A percentile compares a stretch with the other conserved stretches of the same genome.
These are phyloP conservation scores for Mycocentrospora acerina DNA, from an alignment of 2,329 filamentous ascomycete genomes.

Conservation along the genomic window DNA sequence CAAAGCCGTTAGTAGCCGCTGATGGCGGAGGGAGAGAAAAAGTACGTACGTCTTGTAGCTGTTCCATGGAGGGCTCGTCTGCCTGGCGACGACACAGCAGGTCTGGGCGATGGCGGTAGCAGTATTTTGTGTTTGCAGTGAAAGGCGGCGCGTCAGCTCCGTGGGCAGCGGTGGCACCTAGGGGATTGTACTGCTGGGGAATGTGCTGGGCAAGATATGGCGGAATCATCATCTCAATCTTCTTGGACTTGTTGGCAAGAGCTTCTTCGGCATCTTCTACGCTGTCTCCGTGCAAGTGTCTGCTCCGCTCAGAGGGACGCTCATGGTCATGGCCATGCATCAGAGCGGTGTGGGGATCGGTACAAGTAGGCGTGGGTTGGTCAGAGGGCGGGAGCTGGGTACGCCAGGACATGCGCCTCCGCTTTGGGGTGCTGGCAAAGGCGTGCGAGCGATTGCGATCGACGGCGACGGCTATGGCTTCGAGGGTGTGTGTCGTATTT, in stretches of 20 bases:
- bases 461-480: constrained; percentile 29
- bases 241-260: constrained; percentile 50
- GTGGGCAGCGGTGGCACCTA: constrained; percentile 58
- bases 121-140: constrained; percentile 81
- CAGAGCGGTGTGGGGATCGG: constrained; percentile 36
- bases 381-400: constrained; percentile 18
- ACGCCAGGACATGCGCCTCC: constrained; percentile 33
- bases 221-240: constrained; percentile 75
- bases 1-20: constrained; percentile 24
- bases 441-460: constrained; percentile 17
- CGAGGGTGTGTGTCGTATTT: constrained; percentile 26
- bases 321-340: constrained; percentile 43
- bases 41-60: constrained; percentile 79
- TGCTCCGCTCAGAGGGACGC: constrained; percentile 29
- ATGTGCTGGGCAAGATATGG: constrained; percentile 92
- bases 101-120: constrained; percentile 92
- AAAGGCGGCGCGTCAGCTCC: constrained; percentile 24
- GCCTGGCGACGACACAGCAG: constrained; percentile 90
- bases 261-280: constrained; percentile 29
- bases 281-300: constrained; percentile 30
- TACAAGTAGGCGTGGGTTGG: constrained; percentile 11
- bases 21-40: background rate
- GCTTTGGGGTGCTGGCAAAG: constrained; percentile 14
- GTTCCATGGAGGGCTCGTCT: constrained; percentile 94
- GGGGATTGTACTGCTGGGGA: constrained; percentile 80